Base-by-base conservation (phyloP, 495 filamentous ascomycete species). In the Tricharina praecox region DNA sequence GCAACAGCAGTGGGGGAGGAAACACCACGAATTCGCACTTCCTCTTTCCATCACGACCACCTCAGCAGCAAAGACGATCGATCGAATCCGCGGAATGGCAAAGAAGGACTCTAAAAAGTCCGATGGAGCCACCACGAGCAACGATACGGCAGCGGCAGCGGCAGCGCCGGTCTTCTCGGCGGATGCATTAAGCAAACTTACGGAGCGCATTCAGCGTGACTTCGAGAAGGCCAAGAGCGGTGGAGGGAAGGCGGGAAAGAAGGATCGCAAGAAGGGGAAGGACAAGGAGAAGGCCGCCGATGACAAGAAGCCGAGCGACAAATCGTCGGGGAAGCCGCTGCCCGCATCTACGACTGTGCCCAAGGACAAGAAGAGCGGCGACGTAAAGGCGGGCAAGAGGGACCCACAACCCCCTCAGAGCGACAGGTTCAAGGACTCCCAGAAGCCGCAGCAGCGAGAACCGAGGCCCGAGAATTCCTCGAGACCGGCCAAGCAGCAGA, bases 61-160 rank as follows among this genome's bases (percentile, higher is more conserved):
- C 44, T 40, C 30, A 50, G 65, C 67, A 63, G 62, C 53, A 13
- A 67, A 25, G 13, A 24, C 40, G 20, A 43, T 23, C 40, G 40
- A 43, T 11, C 40, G 20, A 25, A 16, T 23, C 11, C 1, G 18
- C 46, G 67, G 67, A 35, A 59, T 59, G 56, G 47, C 47, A 53
- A 67, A 60, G 45, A 71, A 66, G 47, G 54, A 55, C 53, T 61
- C 61, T 23, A 62, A 65, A 19, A 63, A 66, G 50, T 59, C 63
- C 24, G 60, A 63, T 48, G 42, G 52, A 21, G 46, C 37, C 40
- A 49, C 38, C 37, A 50, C 39, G 18, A 48, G 45, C 34, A 21
- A 51, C 4, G 38, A 15, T 24, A n/a, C n/a, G n/a, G n/a, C n/a
- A n/a, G n/a, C n/a, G n/a, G n/a, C n/a, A n/a, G 21, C 25, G 39